Percentiles rank a stretch among this genome's conserved stretches.
Evolutionary conservation across 768 basidiomycete species (phyloP).

Genomic region (Butyriboletus loyo): DNA sequence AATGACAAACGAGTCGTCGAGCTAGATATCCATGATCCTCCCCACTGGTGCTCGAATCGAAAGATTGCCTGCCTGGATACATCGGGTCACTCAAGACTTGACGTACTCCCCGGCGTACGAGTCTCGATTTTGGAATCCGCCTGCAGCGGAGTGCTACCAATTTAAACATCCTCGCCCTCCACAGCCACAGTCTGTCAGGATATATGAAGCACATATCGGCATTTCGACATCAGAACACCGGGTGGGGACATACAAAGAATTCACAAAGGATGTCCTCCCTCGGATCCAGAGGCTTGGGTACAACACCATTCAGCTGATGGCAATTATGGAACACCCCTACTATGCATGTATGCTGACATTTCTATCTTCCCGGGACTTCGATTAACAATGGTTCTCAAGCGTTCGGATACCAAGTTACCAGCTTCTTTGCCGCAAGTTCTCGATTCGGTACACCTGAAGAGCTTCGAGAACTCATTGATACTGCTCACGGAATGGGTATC

Average conservation of each 20-base stretch:
- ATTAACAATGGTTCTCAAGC: conserved; percentile 43
- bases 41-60: conserved; percentile 80
- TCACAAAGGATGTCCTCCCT: conserved; percentile 78
- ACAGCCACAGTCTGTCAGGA: conserved; percentile 63
- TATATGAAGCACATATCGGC: conserved; percentile 98
- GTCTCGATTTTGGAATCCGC: conserved; percentile 98
- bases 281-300: conserved; percentile 91
- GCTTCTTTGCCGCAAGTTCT: conserved; percentile 94
- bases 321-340: conserved; percentile 96
- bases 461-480: conserved; percentile 91
- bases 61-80: conserved; percentile 91
- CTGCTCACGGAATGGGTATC: conserved; percentile 89
- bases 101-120: conserved; percentile 89
- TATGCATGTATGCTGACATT: conserved; percentile 74
- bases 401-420: conserved; percentile 97
- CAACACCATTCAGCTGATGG: conserved; percentile 98
- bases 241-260: conserved; percentile 96
- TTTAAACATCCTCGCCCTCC: conserved; percentile 79
- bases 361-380: neutral
- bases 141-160: conserved; percentile 61
- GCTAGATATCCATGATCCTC: conserved; percentile 90
- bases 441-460: conserved; percentile 97
- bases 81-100: conserved; percentile 92
- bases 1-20: neutral
- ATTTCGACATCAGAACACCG: conserved; percentile 86